Evolutionary conservation across 495 filamentous ascomycete species (phyloP).

Genomic region (Aspergillus funiculosus): DNA sequence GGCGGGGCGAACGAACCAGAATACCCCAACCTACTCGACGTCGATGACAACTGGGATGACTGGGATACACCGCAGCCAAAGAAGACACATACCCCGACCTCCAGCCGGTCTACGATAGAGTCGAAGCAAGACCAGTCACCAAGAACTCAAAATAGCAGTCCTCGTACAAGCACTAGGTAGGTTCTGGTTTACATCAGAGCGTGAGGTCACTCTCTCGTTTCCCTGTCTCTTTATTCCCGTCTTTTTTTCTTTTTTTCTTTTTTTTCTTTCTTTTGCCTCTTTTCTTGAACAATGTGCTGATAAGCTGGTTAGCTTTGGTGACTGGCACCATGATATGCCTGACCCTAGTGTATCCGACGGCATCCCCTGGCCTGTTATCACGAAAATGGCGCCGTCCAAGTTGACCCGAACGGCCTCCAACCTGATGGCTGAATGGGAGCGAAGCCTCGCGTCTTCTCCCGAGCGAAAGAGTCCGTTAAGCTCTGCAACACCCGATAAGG

Average conservation of each 20-base stretch:
- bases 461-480: conserved; percentile 19
- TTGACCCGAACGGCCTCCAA: conserved; percentile 63
- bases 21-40: conserved; percentile 39
- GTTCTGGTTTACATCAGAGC: conserved; percentile 17
- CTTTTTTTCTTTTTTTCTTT: conserved; percentile 1
- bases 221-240: conserved; percentile 4
- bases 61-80: conserved; percentile 58
- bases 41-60: conserved; percentile 67
- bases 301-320: conserved; percentile 36
- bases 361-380: conserved; percentile 62
- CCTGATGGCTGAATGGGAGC: conserved; percentile 76
- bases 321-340: conserved; percentile 34
- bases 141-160: conserved; percentile 42
- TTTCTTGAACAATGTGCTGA: conserved; percentile 28
- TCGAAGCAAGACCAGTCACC: conserved; percentile 44
- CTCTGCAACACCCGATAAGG: conserved; percentile 25
- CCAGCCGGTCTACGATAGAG: conserved; percentile 41
- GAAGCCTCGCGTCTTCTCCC: conserved; percentile 37
- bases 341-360: conserved; percentile 47
- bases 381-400: conserved; percentile 59
- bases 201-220: conserved; percentile 17
- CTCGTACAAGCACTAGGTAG: conserved; percentile 51
- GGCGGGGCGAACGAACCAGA: conserved; percentile 31
- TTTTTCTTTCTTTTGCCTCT: neutral
- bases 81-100: conserved; percentile 42